These are phyloP conservation scores for Neoboletus brunneissimus DNA, from an alignment of 768 basidiomycete genomes.

Conservation along the genomic window DNA sequence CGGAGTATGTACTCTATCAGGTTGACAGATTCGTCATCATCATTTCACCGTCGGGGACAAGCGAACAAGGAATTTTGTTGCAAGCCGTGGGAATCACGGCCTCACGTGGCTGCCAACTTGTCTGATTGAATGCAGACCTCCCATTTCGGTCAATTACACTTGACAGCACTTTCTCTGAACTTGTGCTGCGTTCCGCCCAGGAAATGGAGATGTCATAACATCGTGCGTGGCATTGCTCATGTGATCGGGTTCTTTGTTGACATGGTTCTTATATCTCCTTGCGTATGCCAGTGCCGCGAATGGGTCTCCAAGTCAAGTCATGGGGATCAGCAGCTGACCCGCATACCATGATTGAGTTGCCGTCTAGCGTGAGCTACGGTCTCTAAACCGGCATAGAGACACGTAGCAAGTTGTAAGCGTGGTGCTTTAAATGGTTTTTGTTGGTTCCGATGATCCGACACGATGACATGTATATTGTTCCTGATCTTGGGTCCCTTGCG, in stretches of 20 bases:
- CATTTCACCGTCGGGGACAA: neutral
- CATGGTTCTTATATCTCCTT: neutral
- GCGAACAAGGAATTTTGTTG: neutral
- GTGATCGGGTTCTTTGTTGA: neutral
- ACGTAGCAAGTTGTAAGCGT: neutral
- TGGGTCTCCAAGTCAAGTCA: neutral
- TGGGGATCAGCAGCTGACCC: neutral
- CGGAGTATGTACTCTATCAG: too few relatives aligned
- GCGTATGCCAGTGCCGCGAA: too few relatives aligned
- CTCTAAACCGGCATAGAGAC: neutral
- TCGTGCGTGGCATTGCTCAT: neutral
- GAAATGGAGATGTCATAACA: neutral
- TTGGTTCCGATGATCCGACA: neutral
- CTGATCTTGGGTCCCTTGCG: neutral
- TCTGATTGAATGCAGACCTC: too few relatives aligned
- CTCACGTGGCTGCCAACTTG: neutral
- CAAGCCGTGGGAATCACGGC: neutral
- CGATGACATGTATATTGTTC: neutral
- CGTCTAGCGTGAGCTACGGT: neutral
- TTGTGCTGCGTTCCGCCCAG: neutral
- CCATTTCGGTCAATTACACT: neutral
- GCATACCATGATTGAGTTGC: neutral
- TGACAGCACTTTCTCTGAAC: neutral
- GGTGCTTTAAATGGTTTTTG: neutral
- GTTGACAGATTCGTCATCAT: neutral